Evolutionary conservation across 1,284 basidiomycete genomes (phyloP).

Genomic region (Thelephora terrestris): DNA sequence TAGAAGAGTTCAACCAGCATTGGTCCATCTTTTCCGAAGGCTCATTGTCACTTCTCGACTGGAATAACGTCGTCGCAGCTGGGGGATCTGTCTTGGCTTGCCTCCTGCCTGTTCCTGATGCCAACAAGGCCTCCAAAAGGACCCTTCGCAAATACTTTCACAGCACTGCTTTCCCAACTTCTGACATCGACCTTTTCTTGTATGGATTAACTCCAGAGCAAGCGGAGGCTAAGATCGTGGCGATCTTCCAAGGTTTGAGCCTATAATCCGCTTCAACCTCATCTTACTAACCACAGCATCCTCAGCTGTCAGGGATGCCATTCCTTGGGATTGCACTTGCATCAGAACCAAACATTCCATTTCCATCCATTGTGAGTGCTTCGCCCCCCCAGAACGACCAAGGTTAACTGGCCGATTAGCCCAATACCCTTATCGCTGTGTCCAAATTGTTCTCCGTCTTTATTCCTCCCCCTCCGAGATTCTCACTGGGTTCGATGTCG

Average conservation of each 20-base stretch:
- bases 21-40: conserved; percentile 50
- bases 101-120: conserved; percentile 36
- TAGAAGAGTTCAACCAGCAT: conserved; percentile 49
- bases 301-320: conserved; percentile 49
- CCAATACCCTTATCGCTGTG: conserved; percentile 49
- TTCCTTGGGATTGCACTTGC: conserved; percentile 56
- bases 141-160: conserved; percentile 47
- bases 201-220: conserved; percentile 45
- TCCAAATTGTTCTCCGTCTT: conserved; percentile 47
- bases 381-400: not conserved
- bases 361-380: conserved; percentile 43
- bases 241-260: conserved; percentile 28
- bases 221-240: conserved; percentile 46
- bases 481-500: conserved; percentile 53
- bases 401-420: conserved; percentile 22
- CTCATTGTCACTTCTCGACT: conserved; percentile 41
- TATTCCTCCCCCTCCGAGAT: conserved; percentile 51
- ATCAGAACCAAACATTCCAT: conserved; percentile 52
- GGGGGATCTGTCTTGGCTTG: conserved; percentile 50
- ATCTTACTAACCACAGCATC: not conserved
- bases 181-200: conserved; percentile 54
- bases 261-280: no score
- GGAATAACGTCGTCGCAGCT: conserved; percentile 52
- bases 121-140: conserved; percentile 38
- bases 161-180: conserved; percentile 40